Conservation (phyloP, 139 green algal species). For the Chlorella sp. region DNA sequence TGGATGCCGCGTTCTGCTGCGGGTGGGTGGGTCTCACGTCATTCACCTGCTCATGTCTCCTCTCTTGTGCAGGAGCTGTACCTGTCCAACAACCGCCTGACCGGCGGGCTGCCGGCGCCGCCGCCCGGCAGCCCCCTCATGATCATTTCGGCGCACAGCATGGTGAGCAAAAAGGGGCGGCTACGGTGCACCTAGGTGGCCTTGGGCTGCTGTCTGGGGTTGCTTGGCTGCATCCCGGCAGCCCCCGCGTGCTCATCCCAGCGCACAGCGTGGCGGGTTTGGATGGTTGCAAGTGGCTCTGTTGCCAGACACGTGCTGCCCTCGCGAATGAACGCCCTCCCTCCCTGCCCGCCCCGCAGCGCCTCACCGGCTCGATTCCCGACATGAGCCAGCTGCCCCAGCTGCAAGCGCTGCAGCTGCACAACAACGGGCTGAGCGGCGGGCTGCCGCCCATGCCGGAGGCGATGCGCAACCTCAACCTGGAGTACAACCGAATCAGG, state of each 20-base stretch:
- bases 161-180: neutral
- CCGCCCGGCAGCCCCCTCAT: neutral
- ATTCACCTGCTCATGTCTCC: too few relatives aligned
- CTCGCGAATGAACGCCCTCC: neutral
- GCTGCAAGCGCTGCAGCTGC: slow-evolving; percentile 26
- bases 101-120: slow-evolving; percentile 2
- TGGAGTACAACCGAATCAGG: slow-evolving; percentile 10
- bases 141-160: slow-evolving; percentile 17
- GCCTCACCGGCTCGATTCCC: neutral
- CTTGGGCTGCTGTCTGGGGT: too few relatives aligned
- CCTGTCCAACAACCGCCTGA: slow-evolving; percentile 12
- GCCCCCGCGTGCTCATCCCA: neutral
- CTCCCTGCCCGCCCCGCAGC: neutral
- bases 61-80: slow-evolving; percentile 33
- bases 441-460: slow-evolving; percentile 1
- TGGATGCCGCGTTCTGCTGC: too few relatives aligned
- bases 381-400: neutral
- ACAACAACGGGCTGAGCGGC: slow-evolving; percentile 8
- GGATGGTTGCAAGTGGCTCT: too few relatives aligned
- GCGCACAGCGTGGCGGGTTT: too few relatives aligned
- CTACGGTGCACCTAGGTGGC: neutral
- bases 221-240: neutral
- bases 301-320: too few relatives aligned
- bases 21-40: too few relatives aligned
- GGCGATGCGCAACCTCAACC: slow-evolving; percentile 1